Percentiles rank a stretch among this genome's conserved stretches.
phyloP scores from a whole-genome alignment of 2,329 filamentous ascomycete genomes.

The Pseudohalonectria lignicola region DNA sequence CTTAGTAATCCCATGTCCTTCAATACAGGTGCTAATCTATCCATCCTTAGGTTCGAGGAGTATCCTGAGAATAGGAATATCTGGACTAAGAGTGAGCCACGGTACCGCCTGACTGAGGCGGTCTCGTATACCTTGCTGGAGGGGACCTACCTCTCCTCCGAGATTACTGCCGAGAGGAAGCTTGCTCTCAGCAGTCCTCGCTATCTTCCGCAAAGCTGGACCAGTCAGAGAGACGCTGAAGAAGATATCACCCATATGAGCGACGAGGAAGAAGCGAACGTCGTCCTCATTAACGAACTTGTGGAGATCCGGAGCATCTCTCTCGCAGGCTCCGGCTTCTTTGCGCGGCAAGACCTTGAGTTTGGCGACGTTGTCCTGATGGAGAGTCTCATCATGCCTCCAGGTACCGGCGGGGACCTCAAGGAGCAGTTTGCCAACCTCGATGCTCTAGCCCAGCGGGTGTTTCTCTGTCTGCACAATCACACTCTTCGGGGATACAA shows the following conservation, averaged over 20 bases:
- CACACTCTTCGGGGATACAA: conserved; percentile 9
- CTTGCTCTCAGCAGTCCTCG: no score
- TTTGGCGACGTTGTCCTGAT: conserved; percentile 28
- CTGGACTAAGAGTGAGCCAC: no score
- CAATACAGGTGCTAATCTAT: no score
- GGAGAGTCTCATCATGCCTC: no score
- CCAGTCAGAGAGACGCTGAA: no score
- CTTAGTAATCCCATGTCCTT: no score
- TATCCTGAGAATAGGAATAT: no score
- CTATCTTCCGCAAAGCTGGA: no score
- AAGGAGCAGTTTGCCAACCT: conserved; percentile 24
- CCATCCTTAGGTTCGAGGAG: no score
- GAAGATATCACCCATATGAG: no score
- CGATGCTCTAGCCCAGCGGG: conserved; percentile 13
- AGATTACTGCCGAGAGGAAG: no score
- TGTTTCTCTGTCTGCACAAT: conserved; percentile 25
- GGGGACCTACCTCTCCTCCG: conserved; percentile 1
- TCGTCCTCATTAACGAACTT: conserved; percentile 19
- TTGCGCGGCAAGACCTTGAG: conserved; percentile 27
- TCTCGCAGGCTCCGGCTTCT: conserved; percentile 33
- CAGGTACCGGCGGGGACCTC: no score
- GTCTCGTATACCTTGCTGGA: conserved; percentile 1
- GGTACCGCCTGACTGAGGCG: not conserved
- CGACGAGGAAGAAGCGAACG: not conserved
- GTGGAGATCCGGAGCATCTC: conserved; percentile 28